phyloP scores from a whole-genome alignment of 257 asterid species.

The Solanum ossicruentum region DNA sequence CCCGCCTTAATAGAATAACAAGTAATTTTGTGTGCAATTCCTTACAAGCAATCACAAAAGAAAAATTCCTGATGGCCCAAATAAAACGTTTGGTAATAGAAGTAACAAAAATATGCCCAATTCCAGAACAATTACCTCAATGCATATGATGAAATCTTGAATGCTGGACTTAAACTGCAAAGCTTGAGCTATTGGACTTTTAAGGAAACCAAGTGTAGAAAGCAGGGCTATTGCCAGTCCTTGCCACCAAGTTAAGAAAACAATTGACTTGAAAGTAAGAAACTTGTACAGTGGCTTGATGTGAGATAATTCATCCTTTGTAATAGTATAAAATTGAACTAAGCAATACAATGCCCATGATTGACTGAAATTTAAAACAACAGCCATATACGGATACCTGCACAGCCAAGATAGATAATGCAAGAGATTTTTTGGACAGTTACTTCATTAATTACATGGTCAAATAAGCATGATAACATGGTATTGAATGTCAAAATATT shows the following conservation, averaged over 20 bases:
- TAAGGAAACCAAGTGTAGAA: slow-evolving; percentile 58
- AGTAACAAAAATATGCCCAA: neutral
- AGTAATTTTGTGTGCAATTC: neutral
- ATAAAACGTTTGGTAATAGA: neutral
- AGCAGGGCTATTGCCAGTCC: slow-evolving; percentile 88
- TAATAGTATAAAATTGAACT: slow-evolving; percentile 80
- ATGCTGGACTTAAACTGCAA: slow-evolving; percentile 77
- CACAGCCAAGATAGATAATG: slow-evolving; percentile 1
- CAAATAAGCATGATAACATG: neutral
- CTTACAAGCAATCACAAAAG: neutral
- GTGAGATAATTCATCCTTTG: slow-evolving; percentile 87
- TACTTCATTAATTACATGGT: neutral
- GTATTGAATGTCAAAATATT: neutral
- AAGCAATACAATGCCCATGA: slow-evolving; percentile 98
- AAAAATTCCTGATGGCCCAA: neutral
- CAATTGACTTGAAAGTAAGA: slow-evolving; percentile 91
- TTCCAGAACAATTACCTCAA: slow-evolving; percentile 66
- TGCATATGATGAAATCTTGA: slow-evolving; percentile 90
- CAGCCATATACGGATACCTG: slow-evolving; percentile 93
- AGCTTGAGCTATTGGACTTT: slow-evolving; percentile 85
- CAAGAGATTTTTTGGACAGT: neutral
- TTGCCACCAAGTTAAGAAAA: slow-evolving; percentile 99
- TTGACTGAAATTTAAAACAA: slow-evolving; percentile 91
- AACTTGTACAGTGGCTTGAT: slow-evolving; percentile 87
- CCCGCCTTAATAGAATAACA: neutral